Evolutionary conservation across 148 eudicot species (phyloP), one percentile per base, ranked within the genome.

Genomic region (Persicaria maculosa): DNA sequence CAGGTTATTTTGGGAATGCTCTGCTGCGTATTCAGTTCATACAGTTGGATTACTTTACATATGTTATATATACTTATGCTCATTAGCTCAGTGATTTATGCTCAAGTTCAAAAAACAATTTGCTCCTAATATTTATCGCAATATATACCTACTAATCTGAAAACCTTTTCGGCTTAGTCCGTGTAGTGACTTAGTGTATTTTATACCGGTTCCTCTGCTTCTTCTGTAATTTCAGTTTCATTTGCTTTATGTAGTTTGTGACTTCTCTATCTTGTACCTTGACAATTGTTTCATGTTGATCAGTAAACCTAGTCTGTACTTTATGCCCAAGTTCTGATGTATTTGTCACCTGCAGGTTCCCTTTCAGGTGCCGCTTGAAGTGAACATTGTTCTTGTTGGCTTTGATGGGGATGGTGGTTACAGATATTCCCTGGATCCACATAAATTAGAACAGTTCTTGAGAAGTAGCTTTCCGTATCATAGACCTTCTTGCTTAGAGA

Each of bases 331-430:
- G 58, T 40, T 36, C 62, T 44, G 58, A 52, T 31, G 6, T 44
- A 31, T 46, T 50, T 55, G 58, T 79, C 52, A 17, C 25, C 68
- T 83, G 78, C 98, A 92, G 97, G 98, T 92, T 61, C 97, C 98
- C 9, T 95, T 95, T 79, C 97, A 95, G 85, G 98, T 92, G 58
- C 98, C 98, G 4, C 98, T 95, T 79, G 98, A 95, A 87, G 98
- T 95, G 52, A 95, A 92, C 78, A 74, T 95, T 47, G 97, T 95
- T 61, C 92, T 95, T 12, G 82, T 95, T 84, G 98, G 98, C 72
- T 90, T 95, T 77, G 85, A 76, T 84, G 91, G 90, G 17, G 97
- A 95, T 83, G 98, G 97, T 47, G 98, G 98, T 76, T 95, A 90
- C 73, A 88, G 99, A 74, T 92, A 90, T 79, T 68, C 84, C n/a